Evolutionary conservation across 805 yeast genomes (phyloP), one percentile per base, ranked within the genome.

Genomic region (Lachancea mirantina): DNA sequence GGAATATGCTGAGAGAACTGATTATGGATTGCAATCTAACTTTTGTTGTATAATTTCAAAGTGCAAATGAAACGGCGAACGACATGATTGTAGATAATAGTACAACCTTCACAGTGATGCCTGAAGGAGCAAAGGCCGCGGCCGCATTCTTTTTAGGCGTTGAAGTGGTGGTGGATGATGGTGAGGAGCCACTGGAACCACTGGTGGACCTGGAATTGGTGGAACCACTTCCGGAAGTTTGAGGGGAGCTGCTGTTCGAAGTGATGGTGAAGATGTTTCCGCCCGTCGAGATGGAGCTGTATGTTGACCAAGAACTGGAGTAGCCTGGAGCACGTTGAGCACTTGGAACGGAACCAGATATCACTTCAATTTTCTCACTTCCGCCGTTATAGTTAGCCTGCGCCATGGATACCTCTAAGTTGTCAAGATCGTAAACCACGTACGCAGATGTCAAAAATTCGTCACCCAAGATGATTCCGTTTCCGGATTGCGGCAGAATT

Each of bases 361-460:
- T 46, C 8, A 46, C 43, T 20, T 56, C 52, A 25, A 55, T 45
- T 14, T 51, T 42, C 9, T 46, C 35, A 5, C 34, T 31, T 1
- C 28, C 26, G 16, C 34, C 39, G 26, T 41, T 36, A 29, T 40
- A 50, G 18, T 42, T 45, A 10, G 67, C 70, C 48, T 68, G 72
- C 14, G 76, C 83, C 49, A 80, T 43, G 3, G 82, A 74, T 23
- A 80, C 61, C 45, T 72, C 65, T 28, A 56, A 57, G 47, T 69
- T 69, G 19, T 75, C 83, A 32, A 77, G 57, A 52, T 81, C 80
- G 53, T 70, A 77, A 10, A 77, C 84, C 17, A 75, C 65, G 52
- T 78, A 80, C 2, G 78, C 77, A 36, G 71, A 65, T 32, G 76
- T 61, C 41, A 77, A 59, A 45, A 76, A 66, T 40, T 67, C 63